Conservation (phyloP, 2,329 filamentous ascomycete genomes). For the Capronia coronata region DNA sequence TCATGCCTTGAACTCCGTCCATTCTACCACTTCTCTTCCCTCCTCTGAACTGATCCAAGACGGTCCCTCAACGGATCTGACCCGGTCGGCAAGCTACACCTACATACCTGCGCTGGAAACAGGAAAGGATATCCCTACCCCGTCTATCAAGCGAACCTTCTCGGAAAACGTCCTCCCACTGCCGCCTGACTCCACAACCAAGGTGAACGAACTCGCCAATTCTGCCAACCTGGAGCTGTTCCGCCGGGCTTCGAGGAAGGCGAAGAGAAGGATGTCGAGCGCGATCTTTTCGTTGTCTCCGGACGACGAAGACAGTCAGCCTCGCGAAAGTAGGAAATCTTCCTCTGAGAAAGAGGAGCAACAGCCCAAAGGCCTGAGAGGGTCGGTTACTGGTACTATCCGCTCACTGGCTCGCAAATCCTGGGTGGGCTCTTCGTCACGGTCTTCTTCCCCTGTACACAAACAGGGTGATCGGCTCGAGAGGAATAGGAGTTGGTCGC, state of each 20-base stretch:
- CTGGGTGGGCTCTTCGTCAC: conserved; percentile 43
- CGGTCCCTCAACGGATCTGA: conserved; percentile 32
- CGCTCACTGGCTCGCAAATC: conserved; percentile 47
- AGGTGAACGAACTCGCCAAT: conserved; percentile 17
- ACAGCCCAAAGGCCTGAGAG: conserved; percentile 37
- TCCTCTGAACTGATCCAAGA: conserved; percentile 4
- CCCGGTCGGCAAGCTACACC: conserved; percentile 54
- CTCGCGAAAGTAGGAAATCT: conserved; percentile 15
- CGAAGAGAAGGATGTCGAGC: conserved; percentile 31
- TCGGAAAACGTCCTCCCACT: conserved; percentile 43
- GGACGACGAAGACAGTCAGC: conserved; percentile 33
- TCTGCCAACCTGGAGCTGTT: conserved; percentile 26
- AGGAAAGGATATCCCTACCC: conserved; percentile 30
- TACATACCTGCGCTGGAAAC: conserved; percentile 42
- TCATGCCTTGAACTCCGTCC: conserved; percentile 18
- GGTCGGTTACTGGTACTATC: conserved; percentile 46
- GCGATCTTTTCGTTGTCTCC: conserved; percentile 35
- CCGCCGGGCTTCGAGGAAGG: conserved; percentile 27
- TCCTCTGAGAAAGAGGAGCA: conserved; percentile 32
- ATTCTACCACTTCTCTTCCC: conserved; percentile 12
- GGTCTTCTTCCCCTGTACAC: conserved; percentile 42
- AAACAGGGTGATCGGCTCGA: conserved; percentile 28
- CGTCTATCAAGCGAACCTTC: conserved; percentile 45
- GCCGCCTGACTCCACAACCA: conserved; percentile 31
- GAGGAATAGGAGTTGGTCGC: conserved; percentile 23